phyloP scores from a whole-genome alignment of 2,329 filamentous ascomycete genomes.

The Simplicillium sp. region DNA sequence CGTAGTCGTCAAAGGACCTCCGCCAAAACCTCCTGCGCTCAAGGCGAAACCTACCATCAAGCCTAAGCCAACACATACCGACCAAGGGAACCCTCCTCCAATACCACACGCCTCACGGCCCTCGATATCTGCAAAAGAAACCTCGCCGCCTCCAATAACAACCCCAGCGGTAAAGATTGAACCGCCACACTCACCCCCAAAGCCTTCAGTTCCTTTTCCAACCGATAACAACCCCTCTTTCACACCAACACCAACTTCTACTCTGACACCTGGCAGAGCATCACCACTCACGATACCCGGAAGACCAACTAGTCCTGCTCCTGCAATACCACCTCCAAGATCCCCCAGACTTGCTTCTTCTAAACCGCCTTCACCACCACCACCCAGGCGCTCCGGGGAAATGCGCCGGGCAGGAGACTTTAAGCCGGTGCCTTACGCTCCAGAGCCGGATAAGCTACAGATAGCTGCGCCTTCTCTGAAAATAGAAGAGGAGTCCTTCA shows the following conservation, averaged over 20 bases:
- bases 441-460: conserved; percentile 6
- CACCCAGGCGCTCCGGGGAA: conserved; percentile 53
- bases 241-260: conserved; percentile 34
- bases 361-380: conserved; percentile 53
- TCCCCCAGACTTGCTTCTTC: conserved; percentile 39
- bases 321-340: conserved; percentile 21
- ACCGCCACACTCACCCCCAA: conserved; percentile 61
- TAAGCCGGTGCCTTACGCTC: conserved; percentile 11
- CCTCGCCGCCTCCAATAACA: conserved; percentile 12
- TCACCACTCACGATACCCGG: conserved; percentile 44
- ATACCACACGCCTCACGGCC: conserved; percentile 14
- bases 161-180: conserved; percentile 57
- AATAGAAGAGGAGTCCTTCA: background rate
- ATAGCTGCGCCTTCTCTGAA: background rate
- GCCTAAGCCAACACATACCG: conserved; percentile 16
- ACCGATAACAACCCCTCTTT: conserved; percentile 36
- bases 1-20: conserved; percentile 17
- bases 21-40: conserved; percentile 20
- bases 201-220: conserved; percentile 26
- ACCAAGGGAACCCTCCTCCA: conserved; percentile 5
- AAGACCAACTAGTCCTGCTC: conserved; percentile 41
- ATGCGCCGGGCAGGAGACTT: conserved; percentile 38
- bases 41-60: conserved; percentile 28
- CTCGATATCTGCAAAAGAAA: conserved; percentile 13
- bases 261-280: conserved; percentile 29